Evolutionary conservation across 805 yeast species (phyloP).

Genomic region (Starmerella vitae): DNA sequence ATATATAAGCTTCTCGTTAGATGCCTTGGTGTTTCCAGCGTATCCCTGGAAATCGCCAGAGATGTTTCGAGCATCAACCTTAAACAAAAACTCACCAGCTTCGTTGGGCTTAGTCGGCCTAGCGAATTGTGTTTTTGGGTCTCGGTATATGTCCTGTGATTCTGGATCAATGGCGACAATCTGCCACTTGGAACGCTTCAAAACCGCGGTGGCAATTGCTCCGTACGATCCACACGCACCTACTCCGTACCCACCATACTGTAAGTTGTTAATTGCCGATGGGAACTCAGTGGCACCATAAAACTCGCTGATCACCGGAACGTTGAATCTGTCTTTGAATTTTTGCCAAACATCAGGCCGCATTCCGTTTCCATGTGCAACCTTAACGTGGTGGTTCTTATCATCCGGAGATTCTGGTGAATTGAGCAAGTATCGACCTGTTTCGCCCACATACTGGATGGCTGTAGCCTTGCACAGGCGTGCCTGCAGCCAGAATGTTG

Average conservation of each 20-base stretch:
- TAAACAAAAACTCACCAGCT: slow-evolving; percentile 82
- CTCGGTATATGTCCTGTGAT: slow-evolving; percentile 55
- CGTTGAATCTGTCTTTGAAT: slow-evolving; percentile 63
- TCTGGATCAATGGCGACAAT: slow-evolving; percentile 71
- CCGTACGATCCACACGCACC: slow-evolving; percentile 86
- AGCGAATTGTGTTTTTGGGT: slow-evolving; percentile 52
- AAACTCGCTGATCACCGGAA: slow-evolving; percentile 71
- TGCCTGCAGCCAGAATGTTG: slow-evolving; percentile 83
- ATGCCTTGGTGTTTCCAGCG: slow-evolving; percentile 63
- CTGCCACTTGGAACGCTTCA: slow-evolving; percentile 37
- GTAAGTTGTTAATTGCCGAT: slow-evolving; percentile 68
- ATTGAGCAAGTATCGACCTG: slow-evolving; percentile 69
- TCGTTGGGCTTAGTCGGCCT: slow-evolving; percentile 41
- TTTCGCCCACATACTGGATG: slow-evolving; percentile 89
- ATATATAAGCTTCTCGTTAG: slow-evolving; percentile 57
- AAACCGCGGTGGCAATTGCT: slow-evolving; percentile 29
- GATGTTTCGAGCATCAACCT: slow-evolving; percentile 48
- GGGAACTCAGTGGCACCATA: slow-evolving; percentile 93
- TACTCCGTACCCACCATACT: slow-evolving; percentile 62
- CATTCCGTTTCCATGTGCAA: slow-evolving; percentile 85
- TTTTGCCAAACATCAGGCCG: slow-evolving; percentile 78
- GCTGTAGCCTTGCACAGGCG: slow-evolving; percentile 58
- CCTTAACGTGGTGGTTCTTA: slow-evolving; percentile 41
- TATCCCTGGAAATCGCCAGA: slow-evolving; percentile 80
- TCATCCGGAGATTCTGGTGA: slow-evolving; percentile 52